Evolutionary conservation across 2,329 filamentous ascomycete species (phyloP), one percentile per base, ranked within the genome.

Genomic region (Neoscytalidium dimidiatum): DNA sequence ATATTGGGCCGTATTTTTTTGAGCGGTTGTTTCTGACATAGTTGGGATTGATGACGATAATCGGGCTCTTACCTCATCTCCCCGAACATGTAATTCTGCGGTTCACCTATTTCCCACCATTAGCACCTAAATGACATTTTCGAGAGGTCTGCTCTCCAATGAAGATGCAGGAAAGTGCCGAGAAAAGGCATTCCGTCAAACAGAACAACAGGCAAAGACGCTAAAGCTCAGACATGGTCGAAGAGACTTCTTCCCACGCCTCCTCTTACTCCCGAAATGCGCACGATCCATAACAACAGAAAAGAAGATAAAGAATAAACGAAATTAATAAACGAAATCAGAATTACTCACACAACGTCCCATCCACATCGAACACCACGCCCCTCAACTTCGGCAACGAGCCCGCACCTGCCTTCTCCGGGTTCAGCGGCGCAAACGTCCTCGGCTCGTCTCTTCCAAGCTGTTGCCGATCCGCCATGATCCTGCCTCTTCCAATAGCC

Each of bases 31-130:
- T 38, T 43, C 23, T 43, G 28, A 26, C 46, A 21, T n/a, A n/a
- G n/a, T n/a, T n/a, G n/a, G n/a, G n/a, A n/a, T n/a, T n/a, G n/a
- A n/a, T n/a, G n/a, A n/a, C n/a, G n/a, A n/a, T n/a, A n/a, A n/a
- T n/a, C n/a, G n/a, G n/a, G n/a, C n/a, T n/a, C 23, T 73, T 79
- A 84, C 77, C 87, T 90, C 94, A 99, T 98, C 74, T 96, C 85
- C 21, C 80, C 77, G 79, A 98, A 98, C 94, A 98, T 99, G 84
- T 97, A 92, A 71, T 91, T 95, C 79, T 98, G 94, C 0, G 94
- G 94, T 65, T 94, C 82, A 75, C 93, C 96, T 82, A 71, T 35
- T 26, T 48, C 9, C 17, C 13, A n/a, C n/a, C n/a, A n/a, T n/a
- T n/a, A n/a, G n/a, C n/a, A n/a, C n/a, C n/a, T n/a, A n/a, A n/a